Conservation (phyloP, 2,329 filamentous ascomycete species). For the Bipolaris sorokiniana region DNA sequence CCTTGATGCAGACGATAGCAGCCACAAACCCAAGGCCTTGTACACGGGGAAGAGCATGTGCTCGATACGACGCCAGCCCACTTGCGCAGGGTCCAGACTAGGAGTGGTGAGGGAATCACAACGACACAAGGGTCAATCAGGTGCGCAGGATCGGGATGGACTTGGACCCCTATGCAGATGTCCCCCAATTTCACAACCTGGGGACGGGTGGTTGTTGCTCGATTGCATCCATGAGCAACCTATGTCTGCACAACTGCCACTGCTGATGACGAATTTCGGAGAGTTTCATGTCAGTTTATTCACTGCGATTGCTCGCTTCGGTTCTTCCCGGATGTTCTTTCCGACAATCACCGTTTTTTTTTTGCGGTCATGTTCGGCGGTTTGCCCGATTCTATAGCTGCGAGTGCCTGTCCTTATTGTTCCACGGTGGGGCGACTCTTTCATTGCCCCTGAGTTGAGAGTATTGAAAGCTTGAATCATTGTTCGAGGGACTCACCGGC, state of each 20-base stretch:
- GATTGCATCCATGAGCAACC: background rate
- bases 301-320: background rate
- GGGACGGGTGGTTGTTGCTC: background rate
- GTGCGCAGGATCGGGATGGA: background rate
- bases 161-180: background rate
- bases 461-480: background rate
- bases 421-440: background rate
- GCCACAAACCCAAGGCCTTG: constrained; percentile 6
- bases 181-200: background rate
- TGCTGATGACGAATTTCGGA: background rate
- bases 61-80: constrained; percentile 2
- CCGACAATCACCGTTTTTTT: constrained; percentile 7
- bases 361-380: constrained; percentile 2
- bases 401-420: constrained; percentile 1
- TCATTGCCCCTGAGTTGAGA: constrained; percentile 1
- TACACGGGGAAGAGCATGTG: background rate
- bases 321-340: constrained; percentile 1
- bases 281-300: constrained; percentile 2
- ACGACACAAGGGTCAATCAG: background rate
- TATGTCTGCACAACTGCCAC: constrained; percentile 6
- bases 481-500: background rate
- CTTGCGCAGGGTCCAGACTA: background rate
- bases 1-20: background rate
- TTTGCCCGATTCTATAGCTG: constrained; percentile 1
- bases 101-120: background rate